Conservation (phyloP, 345 rosid genomes). For the Acer campestre region DNA sequence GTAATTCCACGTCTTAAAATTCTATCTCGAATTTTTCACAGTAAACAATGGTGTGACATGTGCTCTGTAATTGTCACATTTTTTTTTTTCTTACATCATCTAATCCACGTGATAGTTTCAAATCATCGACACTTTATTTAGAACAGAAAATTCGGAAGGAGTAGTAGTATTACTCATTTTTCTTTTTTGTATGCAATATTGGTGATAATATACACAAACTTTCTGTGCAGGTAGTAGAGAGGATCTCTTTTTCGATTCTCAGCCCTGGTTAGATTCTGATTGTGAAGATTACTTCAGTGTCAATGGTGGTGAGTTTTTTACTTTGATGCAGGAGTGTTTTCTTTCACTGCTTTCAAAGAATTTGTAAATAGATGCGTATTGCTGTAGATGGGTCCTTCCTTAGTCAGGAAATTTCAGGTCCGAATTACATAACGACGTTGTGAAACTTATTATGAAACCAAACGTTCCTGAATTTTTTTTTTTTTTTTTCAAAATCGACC, state of each 20-base stretch:
- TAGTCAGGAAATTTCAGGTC: no score
- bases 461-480: no score
- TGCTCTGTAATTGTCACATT: not conserved
- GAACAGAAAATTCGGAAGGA: no score
- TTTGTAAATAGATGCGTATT: not conserved
- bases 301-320: conserved; percentile 46
- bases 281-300: conserved; percentile 66
- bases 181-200: not conserved
- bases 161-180: no score
- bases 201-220: not conserved
- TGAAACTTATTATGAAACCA: no score
- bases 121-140: no score
- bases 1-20: not conserved
- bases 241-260: conserved; percentile 59
- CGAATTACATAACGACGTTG: no score
- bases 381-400: no score
- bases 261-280: conserved; percentile 64
- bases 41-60: no score
- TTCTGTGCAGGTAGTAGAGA: conserved; percentile 39
- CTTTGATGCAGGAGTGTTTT: conserved; percentile 7
- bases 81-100: no score
- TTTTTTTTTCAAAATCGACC: no score
- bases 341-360: not conserved
- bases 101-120: no score
- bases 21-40: not conserved